Base-by-base conservation (phyloP, 768 basidiomycete species). In the Phylloporus sp. region DNA sequence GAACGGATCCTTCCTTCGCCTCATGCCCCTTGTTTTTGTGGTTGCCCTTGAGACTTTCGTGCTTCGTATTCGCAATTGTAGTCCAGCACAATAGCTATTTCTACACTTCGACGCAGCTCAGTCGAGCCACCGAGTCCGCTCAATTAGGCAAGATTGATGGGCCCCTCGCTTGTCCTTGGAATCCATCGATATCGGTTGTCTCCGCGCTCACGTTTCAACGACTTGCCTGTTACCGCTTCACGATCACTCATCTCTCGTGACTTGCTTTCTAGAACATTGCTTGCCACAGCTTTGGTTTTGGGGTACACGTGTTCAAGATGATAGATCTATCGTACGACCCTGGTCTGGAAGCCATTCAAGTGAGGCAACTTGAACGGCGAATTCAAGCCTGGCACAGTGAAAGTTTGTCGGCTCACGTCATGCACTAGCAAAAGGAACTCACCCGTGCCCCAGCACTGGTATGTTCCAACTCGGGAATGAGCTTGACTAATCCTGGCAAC, bases 11-110 rank as follows among this genome's bases (percentile, higher is more conserved):
- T 22, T 47, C 41, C n/a, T 7, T 50, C 31, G 41, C 55, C 57
- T 46, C 55, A 12, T 53, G 55, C 16, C 36, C 35, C 34, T 52
- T 58, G 31, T 65, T 60, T 34, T 38, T 43, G 44, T 45, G 18
- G 22, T 35, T 22, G 29, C 27, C 22, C 38, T 44, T 27, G 24
- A n/a, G n/a, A 40, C 39, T 16, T 27, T 42, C 28, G 13, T 13
- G 16, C 44, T 49, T 41, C 26, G n/a, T 10, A 11, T 20, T 41
- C 18, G 31, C 45, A 62, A 57, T 62, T 56, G 61, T 63, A 39
- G 15, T 54, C 41, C 8, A 18, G 22, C 20, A 64, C 59, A 63
- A 64, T 52, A 58, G 45, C 43, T 28, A 5, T 45, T 4, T 38
- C 47, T 11, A 32, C 47, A 0, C 45, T 54, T 13, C 54, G 23